These are phyloP conservation scores for Aspergillus fijiensis DNA, from an alignment of 2,329 filamentous ascomycete genomes.

Conservation along the genomic window DNA sequence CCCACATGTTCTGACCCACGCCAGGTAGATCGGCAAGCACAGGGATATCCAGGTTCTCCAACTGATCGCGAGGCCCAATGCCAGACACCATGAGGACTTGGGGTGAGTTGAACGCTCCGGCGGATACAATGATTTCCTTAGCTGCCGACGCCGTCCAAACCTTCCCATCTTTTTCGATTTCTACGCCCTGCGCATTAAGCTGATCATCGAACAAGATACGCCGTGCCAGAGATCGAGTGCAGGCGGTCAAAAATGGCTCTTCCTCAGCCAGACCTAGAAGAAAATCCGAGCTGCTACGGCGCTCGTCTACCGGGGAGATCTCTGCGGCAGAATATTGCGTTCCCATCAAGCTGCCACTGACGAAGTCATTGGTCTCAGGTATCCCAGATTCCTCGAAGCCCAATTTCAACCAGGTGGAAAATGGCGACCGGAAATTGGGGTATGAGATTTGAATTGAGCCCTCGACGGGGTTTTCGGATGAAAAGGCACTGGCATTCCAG, in stretches of 20 bases:
- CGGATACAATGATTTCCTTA: conserved; percentile 52
- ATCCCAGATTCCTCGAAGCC: neutral
- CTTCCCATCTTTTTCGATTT: conserved; percentile 3
- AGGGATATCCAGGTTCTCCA: conserved; percentile 27
- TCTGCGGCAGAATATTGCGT: neutral
- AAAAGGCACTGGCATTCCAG: neutral
- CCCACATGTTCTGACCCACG: conserved; percentile 41
- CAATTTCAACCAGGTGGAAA: neutral
- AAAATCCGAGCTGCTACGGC: conserved; percentile 18
- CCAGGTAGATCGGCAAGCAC: conserved; percentile 31
- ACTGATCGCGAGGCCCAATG: conserved; percentile 40
- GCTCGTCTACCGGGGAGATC: neutral
- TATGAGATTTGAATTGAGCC: neutral
- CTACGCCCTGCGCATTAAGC: conserved; percentile 5
- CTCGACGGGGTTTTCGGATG: neutral
- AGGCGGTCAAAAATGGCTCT: conserved; percentile 15
- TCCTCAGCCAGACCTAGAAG: conserved; percentile 5
- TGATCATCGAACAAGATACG: conserved; percentile 12
- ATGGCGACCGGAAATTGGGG: neutral
- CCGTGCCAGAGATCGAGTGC: conserved; percentile 10
- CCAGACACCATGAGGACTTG: conserved; percentile 51
- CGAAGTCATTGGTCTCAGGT: neutral
- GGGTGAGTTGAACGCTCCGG: conserved; percentile 53
- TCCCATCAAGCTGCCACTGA: neutral
- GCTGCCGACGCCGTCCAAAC: conserved; percentile 33